Evolutionary conservation across 371 early-diverging fungal genomes (phyloP), one percentile per base, ranked within the genome.

Genomic region (Fennellomyces sp.): DNA sequence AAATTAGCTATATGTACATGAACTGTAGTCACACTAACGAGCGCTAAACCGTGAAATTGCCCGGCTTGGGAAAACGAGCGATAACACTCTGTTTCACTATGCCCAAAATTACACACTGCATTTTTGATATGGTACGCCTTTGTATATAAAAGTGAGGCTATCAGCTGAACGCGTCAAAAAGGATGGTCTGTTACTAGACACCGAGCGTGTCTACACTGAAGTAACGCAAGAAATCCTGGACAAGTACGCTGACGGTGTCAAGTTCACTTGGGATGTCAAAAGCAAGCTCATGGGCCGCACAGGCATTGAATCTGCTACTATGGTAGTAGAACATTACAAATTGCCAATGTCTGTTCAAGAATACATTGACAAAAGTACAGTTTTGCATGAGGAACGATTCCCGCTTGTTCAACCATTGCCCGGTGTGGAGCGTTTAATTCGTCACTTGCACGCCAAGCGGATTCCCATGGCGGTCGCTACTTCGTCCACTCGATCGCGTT

Each of bases 381-480:
- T 72, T 13, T 61, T 75, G 7, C 81, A 81, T 66, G 71, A 76
- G 59, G 81, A 80, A 54, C 68, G 75, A 11, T 91, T 92, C 60
- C 88, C 89, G 23, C 62, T 69, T 21, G 81, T 83, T 19, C 71
- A 76, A 21, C 85, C 89, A 11, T 72, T 92, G 17, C 90, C 91
- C 7, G 93, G 92, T 25, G 93, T 91, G 23, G 79, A 86, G 78
- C 78, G 81, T 35, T 77, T 97, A 6, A 75, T 97, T 35, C 68
- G 72, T 28, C 94, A 97, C 64, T 73, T 97, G 65, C 86, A 91
- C 48, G 68, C 65, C 5, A 78, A 90, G 63, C 73, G 81, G 3
- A 80, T 97, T 41, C 95, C 96, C 8, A 95, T 97, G 27, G 92
- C 90, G 0, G 94, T 96, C 5, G 96, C 94, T 1, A 96, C 97